phyloP scores from a whole-genome alignment of 768 basidiomycete species.

The Tubosaeta brunneosetosa region DNA sequence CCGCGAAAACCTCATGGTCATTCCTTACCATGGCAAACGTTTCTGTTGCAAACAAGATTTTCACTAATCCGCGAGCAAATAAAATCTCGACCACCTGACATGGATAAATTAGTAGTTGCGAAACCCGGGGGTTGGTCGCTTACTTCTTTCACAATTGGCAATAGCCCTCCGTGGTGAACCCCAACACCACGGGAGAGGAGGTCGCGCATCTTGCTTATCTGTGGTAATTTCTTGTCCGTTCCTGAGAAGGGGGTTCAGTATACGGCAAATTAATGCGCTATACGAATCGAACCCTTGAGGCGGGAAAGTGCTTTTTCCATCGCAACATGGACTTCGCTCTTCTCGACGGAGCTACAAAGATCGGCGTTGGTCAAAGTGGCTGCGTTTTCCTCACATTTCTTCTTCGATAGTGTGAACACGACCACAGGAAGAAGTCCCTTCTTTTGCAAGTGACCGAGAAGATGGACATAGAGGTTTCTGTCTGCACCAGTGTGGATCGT shows the following conservation, averaged over 20 bases:
- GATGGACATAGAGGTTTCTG: constrained; percentile 90
- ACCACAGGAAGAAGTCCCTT: constrained; percentile 87
- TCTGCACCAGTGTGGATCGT: constrained; percentile 68
- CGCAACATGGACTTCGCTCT: constrained; percentile 93
- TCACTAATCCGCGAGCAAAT: constrained; percentile 93
- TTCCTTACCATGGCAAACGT: constrained; percentile 92
- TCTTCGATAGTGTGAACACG: constrained; percentile 96
- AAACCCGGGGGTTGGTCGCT: constrained; percentile 9
- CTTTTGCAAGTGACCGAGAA: constrained; percentile 83
- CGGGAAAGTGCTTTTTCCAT: constrained; percentile 89
- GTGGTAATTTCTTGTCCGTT: constrained; percentile 87
- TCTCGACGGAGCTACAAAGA: constrained; percentile 84
- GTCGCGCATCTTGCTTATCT: constrained; percentile 87
- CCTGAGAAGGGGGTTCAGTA: constrained; percentile 41
- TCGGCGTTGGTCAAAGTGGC: constrained; percentile 83
- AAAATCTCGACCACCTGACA: constrained; percentile 88
- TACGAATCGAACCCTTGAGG: constrained; percentile 64
- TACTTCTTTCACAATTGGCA: constrained; percentile 97
- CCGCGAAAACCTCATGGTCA: neutral
- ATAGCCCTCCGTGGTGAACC: constrained; percentile 93
- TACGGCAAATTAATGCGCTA: neutral
- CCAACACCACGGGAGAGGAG: constrained; percentile 90
- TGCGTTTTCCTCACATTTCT: constrained; percentile 95
- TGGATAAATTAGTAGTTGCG: constrained; percentile 6
- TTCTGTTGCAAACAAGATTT: constrained; percentile 96